Base-by-base conservation (phyloP, 257 asterid species). In the Solanum piurae region DNA sequence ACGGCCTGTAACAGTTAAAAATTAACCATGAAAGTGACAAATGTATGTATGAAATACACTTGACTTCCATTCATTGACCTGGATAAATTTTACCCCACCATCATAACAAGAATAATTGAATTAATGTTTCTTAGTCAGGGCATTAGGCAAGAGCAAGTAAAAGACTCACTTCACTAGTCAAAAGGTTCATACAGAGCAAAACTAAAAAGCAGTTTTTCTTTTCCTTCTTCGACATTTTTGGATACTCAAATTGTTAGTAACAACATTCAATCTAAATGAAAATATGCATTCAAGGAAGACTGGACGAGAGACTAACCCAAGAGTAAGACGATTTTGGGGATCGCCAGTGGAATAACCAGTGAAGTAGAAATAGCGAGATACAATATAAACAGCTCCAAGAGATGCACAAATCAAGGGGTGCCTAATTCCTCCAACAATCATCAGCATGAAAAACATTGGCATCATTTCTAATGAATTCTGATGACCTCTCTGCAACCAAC, bases 391-490 rank as follows among this genome's bases (percentile, higher is more conserved):
- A 85, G 66, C 89, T 85, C 99, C 99, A 0, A 95, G 90, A 5
- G 90, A 88, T 27, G 99, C 93, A 90, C 90, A 83, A 55, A 93
- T 89, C 49, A 93, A 4, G 42, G 98, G 99, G 86, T 97, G 98
- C 92, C 60, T 89, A 75, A 97, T 88, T 85, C 99, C 99, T 83
- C 95, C 98, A 92, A 97, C 38, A 38, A 91, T 76, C 93, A 91
- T 90, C 94, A 94, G 84, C 88, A 89, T 37, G 92, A 95, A 92
- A 87, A 92, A 93, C 87, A 86, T 40, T 20, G 99, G 96, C 98
- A 95, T 93, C 93, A 89, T 25, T 92, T 97, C 99, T 84, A 97
- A 88, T 58, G 99, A 95, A 91, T 97, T 97, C 94, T 97, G 99
- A 93, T 97, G 99, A 25, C 98, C 99, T 84, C 99, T 95, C 99